phyloP scores from a whole-genome alignment of 495 filamentous ascomycete genomes.

The Podospora sp. region DNA sequence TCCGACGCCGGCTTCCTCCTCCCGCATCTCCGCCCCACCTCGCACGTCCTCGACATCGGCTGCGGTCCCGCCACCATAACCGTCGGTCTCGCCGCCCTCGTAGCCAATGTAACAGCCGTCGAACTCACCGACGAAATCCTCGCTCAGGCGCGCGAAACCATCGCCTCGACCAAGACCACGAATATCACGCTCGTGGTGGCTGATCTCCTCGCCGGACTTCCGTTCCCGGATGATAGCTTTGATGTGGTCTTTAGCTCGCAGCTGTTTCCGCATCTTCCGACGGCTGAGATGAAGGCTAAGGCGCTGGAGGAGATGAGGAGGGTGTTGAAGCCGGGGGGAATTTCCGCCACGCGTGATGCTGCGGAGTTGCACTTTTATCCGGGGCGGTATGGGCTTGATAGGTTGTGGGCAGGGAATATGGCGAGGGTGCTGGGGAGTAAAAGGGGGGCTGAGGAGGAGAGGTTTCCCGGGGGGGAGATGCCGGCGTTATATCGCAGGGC shows the following conservation, averaged over 20 bases:
- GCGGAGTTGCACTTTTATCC: slow-evolving; percentile 42
- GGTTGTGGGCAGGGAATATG: slow-evolving; percentile 37
- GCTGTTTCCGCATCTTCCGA: slow-evolving; percentile 53
- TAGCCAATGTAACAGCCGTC: slow-evolving; percentile 43
- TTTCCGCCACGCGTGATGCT: slow-evolving; percentile 54
- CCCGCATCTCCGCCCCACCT: slow-evolving; percentile 47
- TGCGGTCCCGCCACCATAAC: slow-evolving; percentile 64
- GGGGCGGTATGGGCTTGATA: slow-evolving; percentile 30
- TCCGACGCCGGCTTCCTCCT: slow-evolving; percentile 57
- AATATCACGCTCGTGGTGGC: neutral
- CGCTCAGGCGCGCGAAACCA: slow-evolving; percentile 27
- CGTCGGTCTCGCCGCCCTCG: slow-evolving; percentile 49
- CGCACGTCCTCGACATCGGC: slow-evolving; percentile 60
- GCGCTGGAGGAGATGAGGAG: slow-evolving; percentile 35
- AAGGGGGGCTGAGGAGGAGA: slow-evolving; percentile 26
- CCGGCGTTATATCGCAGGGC: slow-evolving; percentile 35
- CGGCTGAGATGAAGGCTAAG: slow-evolving; percentile 32
- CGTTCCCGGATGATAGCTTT: slow-evolving; percentile 41
- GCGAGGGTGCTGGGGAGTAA: neutral
- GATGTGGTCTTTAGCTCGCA: slow-evolving; percentile 61
- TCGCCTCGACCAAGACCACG: neutral
- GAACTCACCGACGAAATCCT: slow-evolving; percentile 27
- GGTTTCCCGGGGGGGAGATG: slow-evolving; percentile 34
- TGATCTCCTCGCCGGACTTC: neutral
- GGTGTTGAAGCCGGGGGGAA: slow-evolving; percentile 43